Percentiles rank a stretch among this genome's conserved stretches.
Conservation (phyloP, 2,329 filamentous ascomycete genomes). For the Sarocladiaceae sp. region DNA sequence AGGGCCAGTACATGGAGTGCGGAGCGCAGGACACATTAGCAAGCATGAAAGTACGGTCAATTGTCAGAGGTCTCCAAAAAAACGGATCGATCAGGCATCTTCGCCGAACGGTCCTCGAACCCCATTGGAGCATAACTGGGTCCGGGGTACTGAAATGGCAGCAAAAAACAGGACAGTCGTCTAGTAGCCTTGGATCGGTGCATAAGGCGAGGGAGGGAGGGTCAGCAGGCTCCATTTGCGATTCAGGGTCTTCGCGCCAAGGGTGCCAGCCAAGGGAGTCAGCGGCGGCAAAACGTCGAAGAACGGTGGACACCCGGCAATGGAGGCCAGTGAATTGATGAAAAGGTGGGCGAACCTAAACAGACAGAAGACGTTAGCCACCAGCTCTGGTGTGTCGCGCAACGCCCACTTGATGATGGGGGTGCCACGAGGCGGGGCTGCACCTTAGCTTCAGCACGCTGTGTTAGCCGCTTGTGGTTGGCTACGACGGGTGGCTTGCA, state of each 20-base stretch:
- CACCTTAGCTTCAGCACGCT: not conserved
- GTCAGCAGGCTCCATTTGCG: not conserved
- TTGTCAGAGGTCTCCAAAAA: not conserved
- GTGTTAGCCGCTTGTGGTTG: not conserved
- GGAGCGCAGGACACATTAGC: not conserved
- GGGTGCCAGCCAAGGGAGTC: not conserved
- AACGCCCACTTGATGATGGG: not conserved
- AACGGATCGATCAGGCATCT: not conserved
- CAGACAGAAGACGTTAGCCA: not conserved
- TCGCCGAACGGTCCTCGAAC: not conserved
- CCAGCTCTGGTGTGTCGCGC: not conserved
- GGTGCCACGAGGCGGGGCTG: conserved; percentile 1
- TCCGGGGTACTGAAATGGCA: conserved; percentile 4
- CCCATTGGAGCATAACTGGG: not conserved
- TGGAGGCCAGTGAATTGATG: not conserved
- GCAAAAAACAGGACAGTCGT: not conserved
- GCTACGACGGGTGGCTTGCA: not conserved
- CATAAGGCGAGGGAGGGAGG: not conserved
- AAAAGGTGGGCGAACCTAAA: not conserved
- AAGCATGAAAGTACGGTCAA: not conserved
- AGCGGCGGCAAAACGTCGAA: not conserved
- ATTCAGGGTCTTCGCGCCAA: not conserved
- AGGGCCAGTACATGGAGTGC: not conserved
- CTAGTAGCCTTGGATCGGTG: not conserved
- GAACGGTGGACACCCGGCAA: not conserved